Conservation (phyloP, 2,329 filamentous ascomycete species). For the Venturia nashicola region DNA sequence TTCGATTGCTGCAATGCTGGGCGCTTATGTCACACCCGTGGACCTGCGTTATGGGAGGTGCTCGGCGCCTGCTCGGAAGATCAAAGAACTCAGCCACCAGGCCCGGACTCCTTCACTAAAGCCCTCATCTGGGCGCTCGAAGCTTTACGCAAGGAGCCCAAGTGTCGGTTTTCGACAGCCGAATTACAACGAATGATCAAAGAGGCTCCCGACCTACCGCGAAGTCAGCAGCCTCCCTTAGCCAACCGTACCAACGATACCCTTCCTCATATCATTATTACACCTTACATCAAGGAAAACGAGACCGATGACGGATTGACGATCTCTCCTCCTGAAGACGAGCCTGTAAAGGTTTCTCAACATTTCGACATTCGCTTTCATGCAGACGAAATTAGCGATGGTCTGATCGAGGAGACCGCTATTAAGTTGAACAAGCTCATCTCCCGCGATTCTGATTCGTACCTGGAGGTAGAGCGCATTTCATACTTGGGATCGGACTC, state of each 20-base stretch:
- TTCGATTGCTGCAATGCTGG: conserved; percentile 10
- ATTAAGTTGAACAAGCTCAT: too few relatives aligned
- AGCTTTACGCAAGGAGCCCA: not conserved
- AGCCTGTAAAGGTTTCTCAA: too few relatives aligned
- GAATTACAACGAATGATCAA: not conserved
- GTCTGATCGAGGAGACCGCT: too few relatives aligned
- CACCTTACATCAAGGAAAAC: too few relatives aligned
- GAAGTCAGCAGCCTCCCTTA: not conserved
- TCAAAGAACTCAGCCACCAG: not conserved
- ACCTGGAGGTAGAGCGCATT: too few relatives aligned
- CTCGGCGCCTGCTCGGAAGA: conserved; percentile 1
- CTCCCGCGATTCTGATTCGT: too few relatives aligned
- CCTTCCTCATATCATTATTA: too few relatives aligned
- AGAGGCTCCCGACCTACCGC: not conserved
- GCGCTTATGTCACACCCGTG: not conserved
- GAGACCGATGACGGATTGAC: too few relatives aligned
- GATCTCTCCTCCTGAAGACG: too few relatives aligned
- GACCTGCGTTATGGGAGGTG: not conserved
- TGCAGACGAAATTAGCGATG: too few relatives aligned
- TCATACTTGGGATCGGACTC: too few relatives aligned
- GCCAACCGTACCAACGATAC: not conserved
- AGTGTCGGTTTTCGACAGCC: not conserved
- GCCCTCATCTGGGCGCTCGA: conserved; percentile 8
- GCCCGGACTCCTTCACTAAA: conserved; percentile 2
- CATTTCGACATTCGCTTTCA: too few relatives aligned